phyloP scores from a whole-genome alignment of 2,329 filamentous ascomycete species.

The Aspergillus niger region DNA sequence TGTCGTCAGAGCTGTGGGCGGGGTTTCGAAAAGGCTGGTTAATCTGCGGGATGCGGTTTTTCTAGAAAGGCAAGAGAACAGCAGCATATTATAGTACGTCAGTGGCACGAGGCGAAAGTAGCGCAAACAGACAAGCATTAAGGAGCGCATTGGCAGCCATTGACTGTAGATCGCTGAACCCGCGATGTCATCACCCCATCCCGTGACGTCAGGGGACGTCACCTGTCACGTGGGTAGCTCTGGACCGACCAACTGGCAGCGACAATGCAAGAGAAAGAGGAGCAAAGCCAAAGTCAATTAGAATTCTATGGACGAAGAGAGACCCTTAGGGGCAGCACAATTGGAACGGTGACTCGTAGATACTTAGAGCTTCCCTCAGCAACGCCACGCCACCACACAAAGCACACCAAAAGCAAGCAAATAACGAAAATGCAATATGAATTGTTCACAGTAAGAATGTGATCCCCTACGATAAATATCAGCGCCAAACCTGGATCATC shows the following conservation, averaged over 20 bases:
- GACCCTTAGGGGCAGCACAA: neutral
- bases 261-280: neutral
- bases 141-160: neutral
- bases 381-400: neutral
- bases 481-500: neutral
- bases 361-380: neutral
- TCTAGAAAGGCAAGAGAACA: neutral
- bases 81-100: slow-evolving; percentile 1
- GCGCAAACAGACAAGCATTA: neutral
- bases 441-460: neutral
- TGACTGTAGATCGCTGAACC: neutral
- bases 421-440: neutral
- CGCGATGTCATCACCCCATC: slow-evolving; percentile 8
- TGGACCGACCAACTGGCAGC: neutral
- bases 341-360: neutral
- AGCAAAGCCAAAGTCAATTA: slow-evolving; percentile 7
- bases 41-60: neutral
- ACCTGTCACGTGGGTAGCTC: neutral
- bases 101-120: neutral
- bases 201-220: slow-evolving; percentile 3
- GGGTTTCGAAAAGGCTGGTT: neutral
- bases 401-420: neutral
- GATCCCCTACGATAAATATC: neutral
- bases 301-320: neutral
- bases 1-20: neutral